Evolutionary conservation across 129 eudicot species (phyloP), one percentile per base, ranked within the genome.

Genomic region (Chrysanthemum makinoi): DNA sequence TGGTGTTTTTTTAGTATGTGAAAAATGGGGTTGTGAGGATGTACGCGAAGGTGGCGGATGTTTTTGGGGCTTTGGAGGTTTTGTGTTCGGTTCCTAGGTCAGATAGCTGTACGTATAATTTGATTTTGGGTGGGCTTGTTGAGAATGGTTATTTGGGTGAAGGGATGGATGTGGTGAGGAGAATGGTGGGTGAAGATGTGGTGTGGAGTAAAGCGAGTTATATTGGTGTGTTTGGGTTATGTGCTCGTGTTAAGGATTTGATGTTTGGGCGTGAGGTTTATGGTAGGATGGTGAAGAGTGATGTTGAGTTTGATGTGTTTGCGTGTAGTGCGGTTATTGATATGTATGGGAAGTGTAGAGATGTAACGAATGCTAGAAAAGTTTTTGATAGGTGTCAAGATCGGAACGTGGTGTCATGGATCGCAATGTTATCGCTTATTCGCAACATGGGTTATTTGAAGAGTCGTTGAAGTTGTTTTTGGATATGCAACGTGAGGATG

Each of bases 301-400:
- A 59, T 55, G 75, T 79, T 65, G 75, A 81, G 61, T 39, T 65
- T 62, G 85, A 86, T 83, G 48, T 73, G 69, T 88, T 75, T 74
- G 64, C 83, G 20, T 70, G 76, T 62, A 80, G 86, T 60, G 81
- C 86, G 10, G 35, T 78, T 12, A 69, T 88, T 24, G 95, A 88
- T 59, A 85, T 83, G 86, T 88, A 88, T 70, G 88, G 91, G 55
- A 88, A 88, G 77, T 85, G 95, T 81, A 80, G 82, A 49, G 81
- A 88, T 6, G 44, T 85, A 56, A 73, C 74, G 54, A 50, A 39
- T 15, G 85, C 85, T 10, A 83, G 82, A 59, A 70, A 74, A 19
- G 68, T 79, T 48, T 88, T 88, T 63, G 85, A 83, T 33, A 66
- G 56, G 46, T 71, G 76, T 30, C 26, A 26, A 11, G 61, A 66